Conservation (phyloP, 2,329 filamentous ascomycete genomes). For the Aurifilum marmelostoma region DNA sequence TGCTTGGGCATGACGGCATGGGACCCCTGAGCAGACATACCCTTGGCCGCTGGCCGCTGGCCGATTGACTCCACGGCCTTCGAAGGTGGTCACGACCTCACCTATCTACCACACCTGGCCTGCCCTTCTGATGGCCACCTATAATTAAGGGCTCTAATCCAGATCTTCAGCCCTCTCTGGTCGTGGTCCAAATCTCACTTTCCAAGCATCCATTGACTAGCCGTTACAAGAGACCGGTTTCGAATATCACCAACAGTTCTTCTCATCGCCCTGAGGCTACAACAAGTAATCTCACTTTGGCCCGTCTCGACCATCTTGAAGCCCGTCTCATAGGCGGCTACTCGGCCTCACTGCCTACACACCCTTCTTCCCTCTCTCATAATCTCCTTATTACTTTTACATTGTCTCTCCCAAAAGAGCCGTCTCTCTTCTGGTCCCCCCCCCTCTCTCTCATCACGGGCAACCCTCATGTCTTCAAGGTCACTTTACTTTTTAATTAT, state of each 20-base stretch:
- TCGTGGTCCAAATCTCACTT: constrained; percentile 4
- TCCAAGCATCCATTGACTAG: constrained; percentile 13
- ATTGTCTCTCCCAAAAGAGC: background rate
- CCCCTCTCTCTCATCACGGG: constrained; percentile 36
- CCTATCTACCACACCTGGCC: constrained; percentile 24
- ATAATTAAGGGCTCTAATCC: constrained; percentile 23
- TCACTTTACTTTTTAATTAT: constrained; percentile 32
- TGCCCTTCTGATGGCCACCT: constrained; percentile 24
- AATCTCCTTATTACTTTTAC: constrained; percentile 9
- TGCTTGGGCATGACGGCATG: constrained; percentile 22
- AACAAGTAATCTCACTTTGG: constrained; percentile 20
- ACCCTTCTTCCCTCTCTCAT: background rate
- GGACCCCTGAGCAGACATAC: constrained; percentile 23
- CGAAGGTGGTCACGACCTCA: constrained; percentile 23
- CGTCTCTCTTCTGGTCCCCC: constrained; percentile 1
- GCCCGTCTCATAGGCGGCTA: constrained; percentile 20
- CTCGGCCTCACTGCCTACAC: constrained; percentile 19
- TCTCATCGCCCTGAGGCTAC: constrained; percentile 14
- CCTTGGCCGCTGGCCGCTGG: constrained; percentile 19
- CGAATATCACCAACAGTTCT: constrained; percentile 20
- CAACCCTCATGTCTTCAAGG: constrained; percentile 39
- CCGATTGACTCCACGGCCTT: constrained; percentile 16
- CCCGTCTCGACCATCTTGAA: constrained; percentile 27
- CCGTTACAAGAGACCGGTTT: constrained; percentile 28
- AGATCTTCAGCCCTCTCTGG: constrained; percentile 18